Evolutionary conservation across 2,329 filamentous ascomycete genomes (phyloP), one percentile per base, ranked within the genome.

Genomic region (Seiridium unicorne): DNA sequence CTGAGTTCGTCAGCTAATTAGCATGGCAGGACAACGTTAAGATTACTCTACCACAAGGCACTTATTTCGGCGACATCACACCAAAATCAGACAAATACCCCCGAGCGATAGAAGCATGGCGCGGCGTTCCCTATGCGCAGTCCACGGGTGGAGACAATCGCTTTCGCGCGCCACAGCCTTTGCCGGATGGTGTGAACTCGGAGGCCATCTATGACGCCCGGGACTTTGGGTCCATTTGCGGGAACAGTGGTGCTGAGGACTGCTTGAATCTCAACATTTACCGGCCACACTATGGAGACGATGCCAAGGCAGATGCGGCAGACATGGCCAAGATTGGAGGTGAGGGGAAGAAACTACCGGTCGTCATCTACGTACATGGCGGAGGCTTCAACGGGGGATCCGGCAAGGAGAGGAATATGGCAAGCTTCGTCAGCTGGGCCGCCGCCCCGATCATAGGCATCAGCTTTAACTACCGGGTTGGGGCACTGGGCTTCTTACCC

Each of bases 401-500:
- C 65, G 79, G 83, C 56, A 68, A 76, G 36, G 81, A 83, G 74
- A 79, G 88, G 60, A 81, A 90, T 68, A 84, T 89, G 63, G 81
- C 79, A 0, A 83, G 83, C 42, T 85, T 90, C 73, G 82, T 89
- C 11, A 79, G 82, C 4, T 88, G 83, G 76, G 73, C 80, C 3
- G 73, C 75, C 34, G 69, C 74, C 49, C 81, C 81, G 8, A 74
- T 90, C 56, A 76, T 90, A 47, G 84, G 77, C 40, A 79, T 89
- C 55, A 83, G 79, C 69, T 83, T 88, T 69, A 85, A 84, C 72
- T 86, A 90, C 72, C 81, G 89, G 8, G 79, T 91, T 54, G 86
- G 86, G 2, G 82, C 85, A 4, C 78, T 92, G 68, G 91, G 91
- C 0, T 92, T 94, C 73, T 72, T 91, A 35, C 81, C 84, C 8